Percentiles rank a stretch among this genome's conserved stretches.
phyloP scores from a whole-genome alignment of 2,329 filamentous ascomycete species.

The Knoxdaviesia capensis region DNA sequence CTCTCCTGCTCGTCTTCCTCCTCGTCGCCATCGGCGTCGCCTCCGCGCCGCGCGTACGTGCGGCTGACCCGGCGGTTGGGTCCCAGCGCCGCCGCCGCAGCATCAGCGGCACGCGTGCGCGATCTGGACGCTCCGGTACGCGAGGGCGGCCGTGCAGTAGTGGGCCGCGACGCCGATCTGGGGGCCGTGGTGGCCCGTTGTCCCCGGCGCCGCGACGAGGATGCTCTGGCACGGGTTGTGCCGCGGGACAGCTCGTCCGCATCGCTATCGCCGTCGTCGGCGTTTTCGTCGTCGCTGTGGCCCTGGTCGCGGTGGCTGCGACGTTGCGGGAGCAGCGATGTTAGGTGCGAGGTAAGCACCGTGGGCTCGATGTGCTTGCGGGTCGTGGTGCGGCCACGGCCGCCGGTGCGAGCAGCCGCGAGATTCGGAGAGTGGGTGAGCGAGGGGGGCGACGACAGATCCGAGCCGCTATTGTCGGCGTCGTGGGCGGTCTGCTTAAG shows the following conservation, averaged over 20 bases:
- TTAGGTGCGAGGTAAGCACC: constrained; percentile 32
- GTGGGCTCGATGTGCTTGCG: constrained; percentile 20
- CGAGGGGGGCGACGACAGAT: constrained; percentile 43
- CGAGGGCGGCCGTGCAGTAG: constrained; percentile 6
- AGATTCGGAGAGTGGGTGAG: constrained; percentile 46
- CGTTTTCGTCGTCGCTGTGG: constrained; percentile 19
- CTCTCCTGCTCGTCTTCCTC: constrained; percentile 15
- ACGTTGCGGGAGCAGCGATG: constrained; percentile 31
- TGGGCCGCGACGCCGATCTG: constrained; percentile 4
- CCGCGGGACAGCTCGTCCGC: constrained; percentile 35
- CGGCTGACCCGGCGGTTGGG: constrained; percentile 9
- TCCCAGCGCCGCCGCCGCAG: constrained; percentile 7
- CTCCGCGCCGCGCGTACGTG: constrained; percentile 5
- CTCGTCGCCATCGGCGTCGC: constrained; percentile 9
- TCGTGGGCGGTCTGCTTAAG: constrained; percentile 8
- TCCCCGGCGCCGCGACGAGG: constrained; percentile 14
- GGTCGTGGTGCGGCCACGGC: constrained; percentile 12
- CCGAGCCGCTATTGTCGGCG: constrained; percentile 14
- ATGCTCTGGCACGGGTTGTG: constrained; percentile 10
- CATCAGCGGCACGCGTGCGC: constrained; percentile 4
- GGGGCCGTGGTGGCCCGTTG: constrained; percentile 11
- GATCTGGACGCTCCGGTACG: constrained; percentile 9
- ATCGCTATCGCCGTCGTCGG: constrained; percentile 26
- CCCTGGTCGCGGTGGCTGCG: constrained; percentile 18
- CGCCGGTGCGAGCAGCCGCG: constrained; percentile 9